Percentiles rank a stretch among this genome's conserved stretches.
These are phyloP conservation scores for Penicillium sp. DNA, from an alignment of 2,329 filamentous ascomycete species.

Conservation along the genomic window DNA sequence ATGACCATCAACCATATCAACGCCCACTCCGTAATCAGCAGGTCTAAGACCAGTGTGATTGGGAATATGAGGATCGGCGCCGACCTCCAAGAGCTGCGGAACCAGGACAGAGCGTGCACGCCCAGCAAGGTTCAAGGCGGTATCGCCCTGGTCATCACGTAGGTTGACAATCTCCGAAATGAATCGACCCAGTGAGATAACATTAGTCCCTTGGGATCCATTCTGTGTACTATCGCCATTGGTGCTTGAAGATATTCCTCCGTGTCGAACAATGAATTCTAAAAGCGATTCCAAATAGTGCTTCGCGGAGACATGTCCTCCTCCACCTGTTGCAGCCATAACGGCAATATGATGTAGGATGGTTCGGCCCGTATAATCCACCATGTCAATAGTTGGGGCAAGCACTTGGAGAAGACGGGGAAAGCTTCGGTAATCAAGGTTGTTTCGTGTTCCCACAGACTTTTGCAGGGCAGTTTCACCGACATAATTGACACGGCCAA, in stretches of 20 bases:
- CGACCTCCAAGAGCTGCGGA: constrained; percentile 92
- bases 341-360: constrained; percentile 96
- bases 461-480: constrained; percentile 93
- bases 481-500: constrained; percentile 81
- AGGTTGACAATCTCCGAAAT: constrained; percentile 97
- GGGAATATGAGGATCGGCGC: constrained; percentile 85
- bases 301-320: constrained; percentile 78
- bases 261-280: constrained; percentile 90
- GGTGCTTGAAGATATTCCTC: constrained; percentile 55
- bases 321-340: constrained; percentile 90
- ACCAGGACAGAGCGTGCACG: constrained; percentile 96
- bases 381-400: constrained; percentile 83
- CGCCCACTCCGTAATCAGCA: constrained; percentile 90
- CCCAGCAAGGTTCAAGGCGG: constrained; percentile 88
- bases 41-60: constrained; percentile 87
- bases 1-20: constrained; percentile 56
- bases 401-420: constrained; percentile 86
- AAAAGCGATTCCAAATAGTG: constrained; percentile 95
- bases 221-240: constrained; percentile 30
- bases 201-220: constrained; percentile 45
- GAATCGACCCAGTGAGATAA: constrained; percentile 88
- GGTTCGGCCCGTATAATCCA: constrained; percentile 84
- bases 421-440: constrained; percentile 86
- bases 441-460: constrained; percentile 90
- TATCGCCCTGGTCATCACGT: constrained; percentile 90